phyloP scores from a whole-genome alignment of 2,329 filamentous ascomycete species.

The Fusarium equiseti region DNA sequence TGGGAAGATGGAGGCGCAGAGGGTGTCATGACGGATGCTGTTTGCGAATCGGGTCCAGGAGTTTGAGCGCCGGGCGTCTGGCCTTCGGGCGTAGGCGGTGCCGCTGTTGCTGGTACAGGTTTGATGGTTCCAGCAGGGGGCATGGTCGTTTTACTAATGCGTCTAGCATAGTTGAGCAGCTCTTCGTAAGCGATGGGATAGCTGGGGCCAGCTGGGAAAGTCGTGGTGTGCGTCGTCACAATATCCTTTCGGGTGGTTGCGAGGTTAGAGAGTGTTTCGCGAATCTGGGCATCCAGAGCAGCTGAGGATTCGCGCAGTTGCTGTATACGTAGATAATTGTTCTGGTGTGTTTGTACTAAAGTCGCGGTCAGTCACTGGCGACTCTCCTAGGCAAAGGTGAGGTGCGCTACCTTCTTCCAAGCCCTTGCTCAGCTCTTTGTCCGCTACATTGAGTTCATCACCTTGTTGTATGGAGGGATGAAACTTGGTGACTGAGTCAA shows the following conservation, averaged over 20 bases:
- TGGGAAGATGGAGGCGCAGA: conserved; percentile 51
- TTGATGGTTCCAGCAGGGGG: conserved; percentile 70
- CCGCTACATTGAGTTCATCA: conserved; percentile 76
- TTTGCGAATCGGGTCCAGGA: conserved; percentile 49
- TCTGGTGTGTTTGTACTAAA: conserved; percentile 78
- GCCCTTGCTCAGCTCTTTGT: conserved; percentile 74
- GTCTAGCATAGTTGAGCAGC: conserved; percentile 80
- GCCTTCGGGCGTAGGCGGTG: conserved; percentile 43
- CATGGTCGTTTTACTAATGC: conserved; percentile 83
- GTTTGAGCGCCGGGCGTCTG: conserved; percentile 52
- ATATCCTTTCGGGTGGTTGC: conserved; percentile 80
- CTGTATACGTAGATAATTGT: conserved; percentile 76
- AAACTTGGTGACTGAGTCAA: conserved; percentile 85
- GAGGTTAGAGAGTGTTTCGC: conserved; percentile 75
- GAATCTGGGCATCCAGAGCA: conserved; percentile 78
- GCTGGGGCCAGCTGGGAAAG: conserved; percentile 63
- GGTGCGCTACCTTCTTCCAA: conserved; percentile 69
- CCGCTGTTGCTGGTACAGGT: conserved; percentile 44
- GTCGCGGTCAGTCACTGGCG: conserved; percentile 5
- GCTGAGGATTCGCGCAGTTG: conserved; percentile 74
- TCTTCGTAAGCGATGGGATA: conserved; percentile 76
- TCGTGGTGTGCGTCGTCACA: conserved; percentile 70
- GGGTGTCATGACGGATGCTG: conserved; percentile 49
- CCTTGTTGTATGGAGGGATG: conserved; percentile 78
- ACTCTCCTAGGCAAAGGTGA: not conserved